Base-by-base conservation (phyloP, 768 basidiomycete species). In the Kwoniella europaea region DNA sequence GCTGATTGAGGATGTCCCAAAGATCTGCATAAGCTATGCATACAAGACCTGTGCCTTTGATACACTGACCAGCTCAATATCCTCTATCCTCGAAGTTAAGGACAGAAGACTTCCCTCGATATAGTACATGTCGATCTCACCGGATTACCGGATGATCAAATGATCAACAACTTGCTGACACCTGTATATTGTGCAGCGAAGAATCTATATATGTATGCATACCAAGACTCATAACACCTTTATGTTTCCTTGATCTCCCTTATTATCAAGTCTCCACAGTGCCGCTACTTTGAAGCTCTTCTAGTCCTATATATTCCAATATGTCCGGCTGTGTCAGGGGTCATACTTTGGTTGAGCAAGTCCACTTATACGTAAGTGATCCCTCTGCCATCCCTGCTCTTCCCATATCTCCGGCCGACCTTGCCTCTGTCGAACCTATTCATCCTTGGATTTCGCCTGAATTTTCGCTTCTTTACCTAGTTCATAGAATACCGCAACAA, bases 321-420 rank as follows among this genome's bases (percentile, higher is more conserved):
- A 59, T 59, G 57, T 59, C 57, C n/a, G 57, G 57, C 29, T 59
- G 57, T 41, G 57, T 59, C 24, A 27, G 57, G 29, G 57, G 57
- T 41, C 10, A 59, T n/a, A 59, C 35, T 29, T 41, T 59, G 27
- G 35, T 59, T 41, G 57, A 59, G n/a, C 57, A 59, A 59, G 57
- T 59, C 0, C 57, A 59, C 24, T 24, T 59, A 29, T 59, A 42
- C 16, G 57, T 59, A n/a, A 59, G 57, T 59, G 4, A 50, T 50
- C 46, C 46, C 13, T 18, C 46, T 50, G 46, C 15, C 15, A 13
- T 2, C 15, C 18, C 18, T 15, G 16, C 46, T 50, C 46, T 50
- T 18, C 13, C 18, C 13, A 50, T 15, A 13, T 18, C 10, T 50
- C 10, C 10, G 35, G 35, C 35, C 35, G 1, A 7, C 6, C 35